Conservation (phyloP, 225 moss, liverwort and hornwort species). For the Sphagnum tenellum region DNA sequence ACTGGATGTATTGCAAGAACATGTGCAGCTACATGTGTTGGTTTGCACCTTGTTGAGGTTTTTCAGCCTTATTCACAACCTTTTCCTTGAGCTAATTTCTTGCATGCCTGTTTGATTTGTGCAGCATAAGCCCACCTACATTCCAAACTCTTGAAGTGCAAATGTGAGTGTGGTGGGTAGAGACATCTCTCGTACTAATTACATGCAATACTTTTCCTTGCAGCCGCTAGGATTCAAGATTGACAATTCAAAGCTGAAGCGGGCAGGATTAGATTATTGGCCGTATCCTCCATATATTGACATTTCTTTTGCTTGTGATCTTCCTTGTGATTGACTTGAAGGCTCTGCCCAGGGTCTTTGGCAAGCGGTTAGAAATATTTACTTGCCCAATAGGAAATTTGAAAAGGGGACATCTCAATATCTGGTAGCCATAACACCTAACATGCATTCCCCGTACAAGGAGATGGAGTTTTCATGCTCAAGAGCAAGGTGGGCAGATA, state of each 20-base stretch:
- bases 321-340: background rate
- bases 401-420: no score
- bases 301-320: background rate
- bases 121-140: no score
- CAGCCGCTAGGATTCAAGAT: slow-evolving; percentile 91
- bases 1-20: slow-evolving; percentile 97
- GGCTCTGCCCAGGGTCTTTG: no score
- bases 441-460: background rate
- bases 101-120: background rate
- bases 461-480: slow-evolving; percentile 11
- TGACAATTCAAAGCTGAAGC: slow-evolving; percentile 89
- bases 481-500: slow-evolving; percentile 42
- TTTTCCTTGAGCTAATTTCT: background rate
- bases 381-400: no score
- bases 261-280: slow-evolving; percentile 99
- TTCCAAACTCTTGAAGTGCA: no score
- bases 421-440: background rate
- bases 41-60: slow-evolving; percentile 95
- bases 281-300: slow-evolving; percentile 64
- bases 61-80: background rate
- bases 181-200: no score
- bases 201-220: slow-evolving; percentile 1
- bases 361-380: no score
- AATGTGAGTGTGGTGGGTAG: no score
- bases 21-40: slow-evolving; percentile 92